Conservation (phyloP, 257 asterid species). For the Linderniella brevidens region DNA sequence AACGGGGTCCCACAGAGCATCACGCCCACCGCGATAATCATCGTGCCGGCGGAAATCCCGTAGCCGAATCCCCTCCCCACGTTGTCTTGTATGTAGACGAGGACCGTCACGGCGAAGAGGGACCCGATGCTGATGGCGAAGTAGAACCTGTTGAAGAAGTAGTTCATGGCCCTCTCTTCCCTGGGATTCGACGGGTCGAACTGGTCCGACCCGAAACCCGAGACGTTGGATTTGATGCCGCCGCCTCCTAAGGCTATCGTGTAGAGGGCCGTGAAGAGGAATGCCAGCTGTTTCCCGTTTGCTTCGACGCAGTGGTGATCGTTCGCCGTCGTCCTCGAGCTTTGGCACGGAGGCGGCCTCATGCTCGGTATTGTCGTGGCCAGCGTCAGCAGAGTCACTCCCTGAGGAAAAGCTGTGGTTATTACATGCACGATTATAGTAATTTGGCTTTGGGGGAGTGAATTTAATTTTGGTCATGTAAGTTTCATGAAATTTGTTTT, state of each 20-base stretch:
- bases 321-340: slow-evolving; percentile 21
- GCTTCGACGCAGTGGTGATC: slow-evolving; percentile 45
- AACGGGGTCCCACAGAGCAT: slow-evolving; percentile 34
- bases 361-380: slow-evolving; percentile 56
- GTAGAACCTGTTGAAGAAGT: slow-evolving; percentile 73
- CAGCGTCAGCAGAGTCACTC: slow-evolving; percentile 45
- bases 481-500: no score
- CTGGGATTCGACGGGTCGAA: slow-evolving; percentile 46
- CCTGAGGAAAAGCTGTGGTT: no score
- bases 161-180: slow-evolving; percentile 54
- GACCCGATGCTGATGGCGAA: slow-evolving; percentile 76
- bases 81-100: slow-evolving; percentile 73
- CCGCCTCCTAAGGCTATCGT: slow-evolving; percentile 79
- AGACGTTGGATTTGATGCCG: slow-evolving; percentile 76
- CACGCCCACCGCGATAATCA: slow-evolving; percentile 38
- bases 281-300: slow-evolving; percentile 29
- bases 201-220: slow-evolving; percentile 85
- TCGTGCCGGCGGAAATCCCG: slow-evolving; percentile 71
- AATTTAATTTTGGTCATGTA: no score
- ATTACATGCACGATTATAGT: no score
- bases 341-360: slow-evolving; percentile 56
- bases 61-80: slow-evolving; percentile 82
- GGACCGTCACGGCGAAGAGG: slow-evolving; percentile 57
- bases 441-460: no score
- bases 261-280: slow-evolving; percentile 67